These are phyloP conservation scores for Colletotrichum sp. DNA, from an alignment of 2,329 filamentous ascomycete species.

Conservation along the genomic window DNA sequence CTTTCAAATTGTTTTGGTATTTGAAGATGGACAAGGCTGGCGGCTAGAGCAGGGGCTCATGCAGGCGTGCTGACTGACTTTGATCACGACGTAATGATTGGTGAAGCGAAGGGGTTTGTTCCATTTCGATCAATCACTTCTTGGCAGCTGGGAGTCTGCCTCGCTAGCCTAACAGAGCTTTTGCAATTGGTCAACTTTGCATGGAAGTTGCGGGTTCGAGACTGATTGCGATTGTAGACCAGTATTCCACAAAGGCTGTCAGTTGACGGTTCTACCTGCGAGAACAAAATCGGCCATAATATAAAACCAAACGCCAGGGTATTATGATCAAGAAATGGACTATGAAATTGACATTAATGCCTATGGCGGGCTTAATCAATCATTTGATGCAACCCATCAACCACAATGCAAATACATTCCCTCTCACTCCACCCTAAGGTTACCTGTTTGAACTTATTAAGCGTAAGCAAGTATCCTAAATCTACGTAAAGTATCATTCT, in stretches of 20 bases:
- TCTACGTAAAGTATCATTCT: too few species aligned
- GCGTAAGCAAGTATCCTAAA: rapidly evolving
- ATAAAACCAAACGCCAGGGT: rapidly evolving
- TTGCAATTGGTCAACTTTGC: neutral
- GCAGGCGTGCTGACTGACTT: neutral
- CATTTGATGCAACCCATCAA: neutral
- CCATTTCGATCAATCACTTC: neutral
- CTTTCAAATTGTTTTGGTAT: neutral
- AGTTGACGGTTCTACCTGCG: neutral
- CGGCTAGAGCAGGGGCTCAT: neutral
- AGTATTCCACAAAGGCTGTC: rapidly evolving
- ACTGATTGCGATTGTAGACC: neutral
- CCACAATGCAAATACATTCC: too few species aligned
- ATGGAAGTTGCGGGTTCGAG: neutral
- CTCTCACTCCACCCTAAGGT: too few species aligned
- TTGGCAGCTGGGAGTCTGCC: neutral
- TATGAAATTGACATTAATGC: rapidly evolving
- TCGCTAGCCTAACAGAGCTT: neutral
- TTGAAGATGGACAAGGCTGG: neutral
- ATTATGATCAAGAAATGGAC: rapidly evolving
- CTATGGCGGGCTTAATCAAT: neutral
- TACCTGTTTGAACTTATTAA: too few species aligned
- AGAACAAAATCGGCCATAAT: too few species aligned
- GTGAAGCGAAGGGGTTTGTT: neutral
- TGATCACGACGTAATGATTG: neutral